phyloP scores from a whole-genome alignment of 2,329 filamentous ascomycete genomes.

The Metarhizium humberi region DNA sequence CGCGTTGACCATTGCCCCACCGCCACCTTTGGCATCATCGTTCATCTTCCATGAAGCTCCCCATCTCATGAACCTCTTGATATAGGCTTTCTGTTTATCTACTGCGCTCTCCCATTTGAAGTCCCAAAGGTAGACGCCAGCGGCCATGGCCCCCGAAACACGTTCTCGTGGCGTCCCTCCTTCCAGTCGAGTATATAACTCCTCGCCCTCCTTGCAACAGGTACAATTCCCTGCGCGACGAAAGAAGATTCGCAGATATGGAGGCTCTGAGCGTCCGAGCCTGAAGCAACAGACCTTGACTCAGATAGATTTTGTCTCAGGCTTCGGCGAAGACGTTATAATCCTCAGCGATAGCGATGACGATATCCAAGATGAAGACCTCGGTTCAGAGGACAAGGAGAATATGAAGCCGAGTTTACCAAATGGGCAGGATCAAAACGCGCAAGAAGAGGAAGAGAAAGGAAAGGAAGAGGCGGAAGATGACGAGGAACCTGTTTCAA shows the following conservation, averaged over 20 bases:
- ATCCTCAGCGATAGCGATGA: slow-evolving; percentile 18
- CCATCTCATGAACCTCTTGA: not conserved
- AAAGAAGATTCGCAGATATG: slow-evolving; percentile 25
- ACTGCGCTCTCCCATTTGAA: not conserved
- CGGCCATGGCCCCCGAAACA: slow-evolving; percentile 27
- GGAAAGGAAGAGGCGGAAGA: slow-evolving; percentile 5
- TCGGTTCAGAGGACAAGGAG: slow-evolving; percentile 11
- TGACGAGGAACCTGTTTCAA: slow-evolving; percentile 15
- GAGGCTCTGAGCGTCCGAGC: slow-evolving; percentile 15
- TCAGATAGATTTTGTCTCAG: slow-evolving; percentile 30
- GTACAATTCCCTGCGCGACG: slow-evolving; percentile 27
- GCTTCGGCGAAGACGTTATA: slow-evolving; percentile 19
- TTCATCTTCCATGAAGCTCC: not conserved
- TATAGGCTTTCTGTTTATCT: not conserved
- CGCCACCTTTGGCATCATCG: not conserved
- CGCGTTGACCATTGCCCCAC: not conserved
- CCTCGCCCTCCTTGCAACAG: slow-evolving; percentile 27
- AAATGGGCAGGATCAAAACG: not conserved
- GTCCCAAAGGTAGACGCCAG: not conserved
- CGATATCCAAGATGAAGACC: not conserved
- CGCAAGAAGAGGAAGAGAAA: not conserved
- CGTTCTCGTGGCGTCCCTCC: slow-evolving; percentile 27
- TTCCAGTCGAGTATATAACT: slow-evolving; percentile 29
- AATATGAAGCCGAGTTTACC: slow-evolving; percentile 2
- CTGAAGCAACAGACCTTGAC: slow-evolving; percentile 33